Percentiles rank a stretch among this genome's conserved stretches.
phyloP scores from a whole-genome alignment of 1,284 basidiomycete genomes.

The Cryptococcus floricola region DNA sequence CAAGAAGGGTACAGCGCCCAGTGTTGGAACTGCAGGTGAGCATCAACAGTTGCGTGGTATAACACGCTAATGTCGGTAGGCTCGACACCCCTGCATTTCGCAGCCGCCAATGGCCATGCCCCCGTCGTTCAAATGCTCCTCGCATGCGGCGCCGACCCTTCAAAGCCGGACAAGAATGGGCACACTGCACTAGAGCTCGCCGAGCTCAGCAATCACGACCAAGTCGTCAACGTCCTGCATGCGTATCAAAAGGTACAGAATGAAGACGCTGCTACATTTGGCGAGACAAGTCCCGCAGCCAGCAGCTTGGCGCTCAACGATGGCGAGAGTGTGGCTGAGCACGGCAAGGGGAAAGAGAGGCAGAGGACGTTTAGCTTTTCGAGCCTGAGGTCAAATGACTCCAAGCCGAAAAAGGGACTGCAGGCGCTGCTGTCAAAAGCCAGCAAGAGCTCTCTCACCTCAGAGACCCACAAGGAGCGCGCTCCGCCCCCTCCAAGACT shows the following conservation, averaged over 20 bases:
- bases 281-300: background rate
- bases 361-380: conserved; percentile 35
- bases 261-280: conserved; percentile 14
- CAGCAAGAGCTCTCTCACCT: conserved; percentile 1
- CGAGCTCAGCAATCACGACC: conserved; percentile 48
- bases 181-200: conserved; percentile 62
- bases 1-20: conserved; percentile 54
- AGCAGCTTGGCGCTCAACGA: background rate
- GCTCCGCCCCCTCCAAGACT: conserved; percentile 6
- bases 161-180: conserved; percentile 78
- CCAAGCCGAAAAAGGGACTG: conserved; percentile 21
- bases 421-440: conserved; percentile 20
- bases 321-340: background rate
- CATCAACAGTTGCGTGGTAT: background rate
- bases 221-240: conserved; percentile 47
- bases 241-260: conserved; percentile 39
- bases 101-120: conserved; percentile 82
- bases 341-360: conserved; percentile 28
- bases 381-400: conserved; percentile 26
- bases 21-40: conserved; percentile 60
- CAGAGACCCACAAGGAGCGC: background rate
- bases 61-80: conserved; percentile 48
- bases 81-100: conserved; percentile 90
- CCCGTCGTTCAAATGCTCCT: conserved; percentile 70
- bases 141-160: conserved; percentile 70